A percentile compares a stretch with the other conserved stretches of the same genome.
phyloP scores from a whole-genome alignment of 2,329 filamentous ascomycete genomes.

The Verticillium isaacii region DNA sequence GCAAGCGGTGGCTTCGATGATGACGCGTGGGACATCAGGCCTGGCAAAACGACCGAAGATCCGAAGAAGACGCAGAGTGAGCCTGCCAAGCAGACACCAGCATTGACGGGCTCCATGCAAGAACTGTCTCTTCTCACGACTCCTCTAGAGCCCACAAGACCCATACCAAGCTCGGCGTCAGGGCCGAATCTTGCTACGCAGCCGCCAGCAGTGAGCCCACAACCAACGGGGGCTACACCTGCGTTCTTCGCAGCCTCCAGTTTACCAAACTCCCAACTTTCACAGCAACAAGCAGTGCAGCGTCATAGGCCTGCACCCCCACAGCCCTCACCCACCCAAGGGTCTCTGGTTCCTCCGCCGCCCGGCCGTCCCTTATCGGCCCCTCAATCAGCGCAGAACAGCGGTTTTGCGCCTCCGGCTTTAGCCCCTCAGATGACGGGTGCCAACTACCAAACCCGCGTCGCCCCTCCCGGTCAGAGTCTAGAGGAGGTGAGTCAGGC shows the following conservation, averaged over 20 bases:
- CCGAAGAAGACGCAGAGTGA: conserved; percentile 20
- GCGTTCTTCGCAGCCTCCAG: conserved; percentile 44
- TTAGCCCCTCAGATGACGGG: conserved; percentile 85
- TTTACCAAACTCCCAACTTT: not conserved
- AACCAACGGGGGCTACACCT: conserved; percentile 51
- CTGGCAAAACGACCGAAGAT: conserved; percentile 53
- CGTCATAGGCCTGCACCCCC: conserved; percentile 41
- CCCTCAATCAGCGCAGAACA: conserved; percentile 74
- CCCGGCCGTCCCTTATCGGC: conserved; percentile 81
- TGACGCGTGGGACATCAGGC: conserved; percentile 95
- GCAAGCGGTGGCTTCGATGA: conserved; percentile 70
- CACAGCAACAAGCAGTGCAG: conserved; percentile 16
- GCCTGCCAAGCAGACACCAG: conserved; percentile 31
- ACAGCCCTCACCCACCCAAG: conserved; percentile 46
- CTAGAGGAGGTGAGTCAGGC: conserved; percentile 67
- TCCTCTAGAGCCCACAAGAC: conserved; percentile 47
- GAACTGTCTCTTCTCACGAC: conserved; percentile 50
- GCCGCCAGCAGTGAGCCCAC: conserved; percentile 31
- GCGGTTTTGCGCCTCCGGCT: conserved; percentile 66
- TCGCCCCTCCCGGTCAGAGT: conserved; percentile 72
- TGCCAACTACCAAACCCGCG: conserved; percentile 44
- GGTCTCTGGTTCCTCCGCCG: conserved; percentile 68
- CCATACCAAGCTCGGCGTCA: conserved; percentile 23
- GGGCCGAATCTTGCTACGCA: conserved; percentile 10
- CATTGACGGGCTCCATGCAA: conserved; percentile 63